Percentiles rank a stretch among this genome's conserved stretches.
These are phyloP conservation scores for Mortierella sp. DNA, from an alignment of 371 early-diverging fungal species.

Conservation along the genomic window DNA sequence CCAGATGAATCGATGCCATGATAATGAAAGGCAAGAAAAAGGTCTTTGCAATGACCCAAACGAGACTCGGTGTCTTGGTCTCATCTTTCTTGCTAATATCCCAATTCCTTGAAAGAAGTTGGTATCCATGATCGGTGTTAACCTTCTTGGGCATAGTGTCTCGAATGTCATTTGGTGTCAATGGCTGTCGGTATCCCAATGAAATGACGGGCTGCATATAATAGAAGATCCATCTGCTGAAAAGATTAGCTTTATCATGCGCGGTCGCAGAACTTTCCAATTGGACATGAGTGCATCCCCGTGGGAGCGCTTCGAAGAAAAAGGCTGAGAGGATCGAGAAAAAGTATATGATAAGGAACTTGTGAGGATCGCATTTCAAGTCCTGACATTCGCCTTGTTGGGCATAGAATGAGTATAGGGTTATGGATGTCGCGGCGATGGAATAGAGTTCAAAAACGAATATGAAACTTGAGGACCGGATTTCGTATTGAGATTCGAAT, in stretches of 20 bases:
- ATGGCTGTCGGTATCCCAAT: slow-evolving; percentile 14
- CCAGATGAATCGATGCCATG: background rate
- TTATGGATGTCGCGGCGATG: slow-evolving; percentile 1
- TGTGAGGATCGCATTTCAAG: background rate
- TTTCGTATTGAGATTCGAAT: slow-evolving; percentile 25
- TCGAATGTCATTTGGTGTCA: slow-evolving; percentile 20
- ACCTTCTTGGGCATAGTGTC: slow-evolving; percentile 10
- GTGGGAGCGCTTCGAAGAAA: slow-evolving; percentile 29
- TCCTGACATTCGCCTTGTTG: background rate
- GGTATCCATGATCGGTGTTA: background rate
- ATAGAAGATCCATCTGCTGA: slow-evolving; percentile 28
- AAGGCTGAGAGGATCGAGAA: slow-evolving; percentile 12
- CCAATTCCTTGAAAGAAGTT: slow-evolving; percentile 17
- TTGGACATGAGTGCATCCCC: slow-evolving; percentile 21
- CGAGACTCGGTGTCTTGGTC: slow-evolving; percentile 10
- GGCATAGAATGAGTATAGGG: slow-evolving; percentile 9
- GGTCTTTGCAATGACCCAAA: slow-evolving; percentile 11
- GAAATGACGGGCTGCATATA: slow-evolving; percentile 20
- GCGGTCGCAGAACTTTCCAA: slow-evolving; percentile 2
- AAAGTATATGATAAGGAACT: background rate
- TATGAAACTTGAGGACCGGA: slow-evolving; percentile 24
- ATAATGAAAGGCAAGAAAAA: slow-evolving; percentile 6
- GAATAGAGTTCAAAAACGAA: slow-evolving; percentile 26
- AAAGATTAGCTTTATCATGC: slow-evolving; percentile 33
- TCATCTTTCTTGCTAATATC: background rate